A percentile compares a stretch with the other conserved stretches of the same genome.
phyloP scores from a whole-genome alignment of 2,329 filamentous ascomycete species.

The Xylaria sp. region DNA sequence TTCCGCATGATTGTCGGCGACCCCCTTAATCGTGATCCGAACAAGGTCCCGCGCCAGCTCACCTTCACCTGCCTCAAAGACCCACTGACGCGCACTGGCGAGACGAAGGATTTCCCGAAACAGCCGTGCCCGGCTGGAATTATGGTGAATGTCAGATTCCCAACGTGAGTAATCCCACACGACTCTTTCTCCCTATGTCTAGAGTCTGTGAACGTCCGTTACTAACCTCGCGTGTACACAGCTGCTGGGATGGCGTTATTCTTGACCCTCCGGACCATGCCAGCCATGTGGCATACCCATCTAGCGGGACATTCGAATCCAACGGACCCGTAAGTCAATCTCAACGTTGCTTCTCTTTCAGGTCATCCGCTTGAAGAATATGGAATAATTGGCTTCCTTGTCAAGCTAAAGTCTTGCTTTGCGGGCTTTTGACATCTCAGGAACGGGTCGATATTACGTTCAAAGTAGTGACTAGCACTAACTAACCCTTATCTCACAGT shows the following conservation, averaged over 20 bases:
- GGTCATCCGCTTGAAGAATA: background rate
- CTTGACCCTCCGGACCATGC: conserved; percentile 60
- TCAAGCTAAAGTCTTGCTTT: no score
- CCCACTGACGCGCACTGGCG: conserved; percentile 28
- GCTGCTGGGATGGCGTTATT: conserved; percentile 65
- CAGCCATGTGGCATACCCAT: conserved; percentile 63
- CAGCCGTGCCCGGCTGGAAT: conserved; percentile 61
- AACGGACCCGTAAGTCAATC: conserved; percentile 47
- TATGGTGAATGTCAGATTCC: conserved; percentile 64
- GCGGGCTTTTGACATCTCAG: no score
- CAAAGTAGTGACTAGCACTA: background rate
- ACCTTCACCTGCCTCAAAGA: conserved; percentile 33
- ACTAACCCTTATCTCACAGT: conserved; percentile 42
- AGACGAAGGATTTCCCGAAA: conserved; percentile 53
- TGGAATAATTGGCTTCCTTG: no score
- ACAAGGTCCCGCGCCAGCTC: conserved; percentile 29
- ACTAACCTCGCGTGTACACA: conserved; percentile 13
- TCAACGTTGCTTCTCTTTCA: background rate
- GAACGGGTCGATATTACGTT: no score
- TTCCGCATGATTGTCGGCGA: conserved; percentile 58
- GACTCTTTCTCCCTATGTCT: background rate
- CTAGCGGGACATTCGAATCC: conserved; percentile 51
- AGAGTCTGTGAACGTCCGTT: background rate
- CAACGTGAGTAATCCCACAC: conserved; percentile 48
- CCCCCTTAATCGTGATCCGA: conserved; percentile 44